Evolutionary conservation across 75 land plant genomes (phyloP).

Genomic region (Isoetes taiwanensis): DNA sequence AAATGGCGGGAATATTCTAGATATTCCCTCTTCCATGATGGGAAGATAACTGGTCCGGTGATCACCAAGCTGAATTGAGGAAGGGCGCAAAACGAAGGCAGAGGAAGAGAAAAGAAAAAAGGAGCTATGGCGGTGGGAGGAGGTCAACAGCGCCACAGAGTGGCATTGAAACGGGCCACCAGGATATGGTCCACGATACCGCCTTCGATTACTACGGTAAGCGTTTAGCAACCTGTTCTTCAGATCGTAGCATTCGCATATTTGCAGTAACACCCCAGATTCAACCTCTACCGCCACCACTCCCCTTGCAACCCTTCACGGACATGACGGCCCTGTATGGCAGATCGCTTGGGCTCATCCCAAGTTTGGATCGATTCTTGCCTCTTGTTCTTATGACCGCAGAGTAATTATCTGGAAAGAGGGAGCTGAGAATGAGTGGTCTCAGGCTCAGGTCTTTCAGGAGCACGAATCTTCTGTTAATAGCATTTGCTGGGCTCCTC

Average conservation of each 20-base stretch:
- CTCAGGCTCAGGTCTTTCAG: slow-evolving; percentile 40
- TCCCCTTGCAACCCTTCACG: slow-evolving; percentile 42
- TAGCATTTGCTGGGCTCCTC: slow-evolving; percentile 72
- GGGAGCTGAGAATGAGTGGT: slow-evolving; percentile 41
- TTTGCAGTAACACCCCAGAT: slow-evolving; percentile 26
- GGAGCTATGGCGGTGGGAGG: background rate
- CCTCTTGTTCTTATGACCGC: slow-evolving; percentile 61
- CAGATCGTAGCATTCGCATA: slow-evolving; percentile 47
- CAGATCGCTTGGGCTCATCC: slow-evolving; percentile 65
- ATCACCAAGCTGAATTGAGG: too few relatives aligned
- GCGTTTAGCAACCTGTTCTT: slow-evolving; percentile 52
- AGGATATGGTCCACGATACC: slow-evolving; percentile 70
- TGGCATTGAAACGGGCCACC: slow-evolving; percentile 70
- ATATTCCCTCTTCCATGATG: too few relatives aligned
- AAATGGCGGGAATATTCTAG: too few relatives aligned
- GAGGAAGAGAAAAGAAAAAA: background rate
- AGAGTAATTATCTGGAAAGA: slow-evolving; percentile 60
- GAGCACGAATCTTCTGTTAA: slow-evolving; percentile 71
- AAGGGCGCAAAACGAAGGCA: too few relatives aligned
- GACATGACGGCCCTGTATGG: slow-evolving; percentile 68
- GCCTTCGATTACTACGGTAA: slow-evolving; percentile 80
- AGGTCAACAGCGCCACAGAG: too few relatives aligned
- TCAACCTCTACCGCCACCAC: slow-evolving; percentile 8
- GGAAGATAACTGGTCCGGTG: too few relatives aligned
- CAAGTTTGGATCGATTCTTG: slow-evolving; percentile 53